Evolutionary conservation across 495 filamentous ascomycete species (phyloP).

Genomic region (Daldinia vernicosa): DNA sequence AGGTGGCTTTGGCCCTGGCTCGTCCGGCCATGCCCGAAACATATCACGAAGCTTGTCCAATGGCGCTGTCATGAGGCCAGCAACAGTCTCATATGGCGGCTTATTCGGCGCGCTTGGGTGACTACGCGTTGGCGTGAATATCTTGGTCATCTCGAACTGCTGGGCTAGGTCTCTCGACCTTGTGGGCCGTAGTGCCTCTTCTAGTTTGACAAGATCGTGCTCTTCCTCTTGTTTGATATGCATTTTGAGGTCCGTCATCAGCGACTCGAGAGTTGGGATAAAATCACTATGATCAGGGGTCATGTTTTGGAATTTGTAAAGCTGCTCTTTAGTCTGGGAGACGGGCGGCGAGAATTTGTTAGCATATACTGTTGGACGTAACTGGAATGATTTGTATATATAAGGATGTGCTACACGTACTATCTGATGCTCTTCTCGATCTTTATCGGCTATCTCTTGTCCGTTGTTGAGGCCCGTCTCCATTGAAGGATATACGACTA

Average conservation of each 20-base stretch:
- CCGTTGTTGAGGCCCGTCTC: slow-evolving; percentile 65
- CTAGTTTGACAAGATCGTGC: slow-evolving; percentile 65
- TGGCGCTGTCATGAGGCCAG: slow-evolving; percentile 59
- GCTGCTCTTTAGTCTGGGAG: slow-evolving; percentile 67
- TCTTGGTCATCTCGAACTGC: slow-evolving; percentile 67
- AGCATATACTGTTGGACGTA: background rate
- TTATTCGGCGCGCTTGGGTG: slow-evolving; percentile 63
- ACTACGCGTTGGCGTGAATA: slow-evolving; percentile 66
- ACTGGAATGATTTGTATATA: background rate
- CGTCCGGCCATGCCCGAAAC: slow-evolving; percentile 31
- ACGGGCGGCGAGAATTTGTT: background rate
- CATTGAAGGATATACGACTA: slow-evolving; percentile 74
- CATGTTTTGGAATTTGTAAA: slow-evolving; percentile 69
- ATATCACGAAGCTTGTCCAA: slow-evolving; percentile 62
- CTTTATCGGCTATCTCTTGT: slow-evolving; percentile 62
- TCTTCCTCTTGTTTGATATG: slow-evolving; percentile 72
- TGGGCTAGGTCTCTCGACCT: slow-evolving; percentile 58
- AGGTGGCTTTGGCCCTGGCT: slow-evolving; percentile 8
- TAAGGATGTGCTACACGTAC: slow-evolving; percentile 48
- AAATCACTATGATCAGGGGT: slow-evolving; percentile 58
- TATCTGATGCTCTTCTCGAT: slow-evolving; percentile 65
- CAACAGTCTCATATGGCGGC: slow-evolving; percentile 61
- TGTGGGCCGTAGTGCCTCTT: slow-evolving; percentile 52
- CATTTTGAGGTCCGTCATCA: slow-evolving; percentile 60
- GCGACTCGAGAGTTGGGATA: slow-evolving; percentile 57